These are phyloP conservation scores for Cercophora sp. DNA, from an alignment of 495 filamentous ascomycete genomes.

Conservation along the genomic window DNA sequence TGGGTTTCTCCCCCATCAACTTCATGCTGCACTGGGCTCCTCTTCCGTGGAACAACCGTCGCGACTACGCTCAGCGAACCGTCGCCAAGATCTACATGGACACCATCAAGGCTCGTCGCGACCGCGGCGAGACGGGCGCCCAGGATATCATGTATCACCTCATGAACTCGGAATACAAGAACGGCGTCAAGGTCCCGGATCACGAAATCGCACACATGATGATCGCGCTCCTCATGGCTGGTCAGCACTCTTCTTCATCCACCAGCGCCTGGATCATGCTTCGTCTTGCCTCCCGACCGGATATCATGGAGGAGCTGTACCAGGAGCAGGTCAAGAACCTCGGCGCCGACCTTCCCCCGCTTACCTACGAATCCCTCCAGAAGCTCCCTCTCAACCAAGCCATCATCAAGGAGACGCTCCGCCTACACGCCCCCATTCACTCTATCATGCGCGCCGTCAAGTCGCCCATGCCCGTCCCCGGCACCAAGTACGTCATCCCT, in stretches of 20 bases:
- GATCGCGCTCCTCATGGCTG: slow-evolving; percentile 86
- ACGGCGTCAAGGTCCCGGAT: slow-evolving; percentile 66
- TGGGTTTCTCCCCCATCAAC: slow-evolving; percentile 79
- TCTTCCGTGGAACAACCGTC: slow-evolving; percentile 76
- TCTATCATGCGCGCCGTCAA: slow-evolving; percentile 84
- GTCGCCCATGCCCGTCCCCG: slow-evolving; percentile 70
- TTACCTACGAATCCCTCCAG: slow-evolving; percentile 63
- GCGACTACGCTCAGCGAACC: slow-evolving; percentile 69
- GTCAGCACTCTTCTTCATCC: slow-evolving; percentile 82
- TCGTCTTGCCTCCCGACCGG: slow-evolving; percentile 67
- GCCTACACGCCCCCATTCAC: slow-evolving; percentile 77
- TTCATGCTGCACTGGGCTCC: slow-evolving; percentile 84
- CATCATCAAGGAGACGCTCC: slow-evolving; percentile 76
- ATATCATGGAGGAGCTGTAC: slow-evolving; percentile 71
- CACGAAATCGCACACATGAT: slow-evolving; percentile 86
- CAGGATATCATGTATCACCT: slow-evolving; percentile 82
- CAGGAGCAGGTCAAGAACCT: slow-evolving; percentile 64
- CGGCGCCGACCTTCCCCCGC: slow-evolving; percentile 57
- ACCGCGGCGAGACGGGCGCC: slow-evolving; percentile 40
- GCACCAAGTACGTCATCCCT: slow-evolving; percentile 75
- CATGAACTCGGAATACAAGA: slow-evolving; percentile 75
- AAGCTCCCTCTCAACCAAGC: slow-evolving; percentile 66
- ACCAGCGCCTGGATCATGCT: slow-evolving; percentile 79
- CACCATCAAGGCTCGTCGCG: slow-evolving; percentile 65
- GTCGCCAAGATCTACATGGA: slow-evolving; percentile 76